Conservation (phyloP, 148 eudicot genomes). For the Fagopyrum tataricum region DNA sequence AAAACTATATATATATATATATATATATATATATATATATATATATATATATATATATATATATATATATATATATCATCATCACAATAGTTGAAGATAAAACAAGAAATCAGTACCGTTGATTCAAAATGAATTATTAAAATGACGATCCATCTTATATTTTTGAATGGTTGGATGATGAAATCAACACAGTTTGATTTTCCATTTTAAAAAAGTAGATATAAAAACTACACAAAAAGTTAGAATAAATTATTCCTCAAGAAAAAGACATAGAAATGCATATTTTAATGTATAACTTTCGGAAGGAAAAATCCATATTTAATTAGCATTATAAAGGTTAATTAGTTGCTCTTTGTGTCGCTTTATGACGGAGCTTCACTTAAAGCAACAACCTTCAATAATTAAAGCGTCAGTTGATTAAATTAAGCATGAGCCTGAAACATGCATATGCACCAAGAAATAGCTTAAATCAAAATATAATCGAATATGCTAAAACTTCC, state of each 20-base stretch:
- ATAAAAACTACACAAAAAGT: too few relatives aligned
- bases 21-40: too few relatives aligned
- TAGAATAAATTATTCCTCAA: too few relatives aligned
- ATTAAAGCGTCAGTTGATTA: slow-evolving; percentile 1
- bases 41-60: too few relatives aligned
- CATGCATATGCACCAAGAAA: slow-evolving; percentile 5
- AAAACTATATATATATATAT: too few relatives aligned
- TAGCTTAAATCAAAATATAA: background rate
- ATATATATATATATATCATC: too few relatives aligned
- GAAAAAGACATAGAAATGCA: background rate
- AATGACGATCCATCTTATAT: background rate
- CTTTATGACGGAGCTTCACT: background rate
- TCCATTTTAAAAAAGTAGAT: background rate
- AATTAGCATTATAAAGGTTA: background rate
- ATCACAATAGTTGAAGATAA: too few relatives aligned
- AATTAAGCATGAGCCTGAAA: background rate
- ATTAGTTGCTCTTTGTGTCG: background rate
- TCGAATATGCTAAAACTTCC: background rate
- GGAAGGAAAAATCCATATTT: background rate
- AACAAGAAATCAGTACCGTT: too few relatives aligned
- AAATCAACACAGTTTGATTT: background rate
- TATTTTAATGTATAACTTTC: background rate
- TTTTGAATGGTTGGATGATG: background rate
- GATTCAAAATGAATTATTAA: too few relatives aligned
- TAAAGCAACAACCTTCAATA: slow-evolving; percentile 5